Percentiles rank a stretch among this genome's conserved stretches.
Evolutionary conservation across 2,329 filamentous ascomycete species (phyloP).

Genomic region (Fusarium irregulare): DNA sequence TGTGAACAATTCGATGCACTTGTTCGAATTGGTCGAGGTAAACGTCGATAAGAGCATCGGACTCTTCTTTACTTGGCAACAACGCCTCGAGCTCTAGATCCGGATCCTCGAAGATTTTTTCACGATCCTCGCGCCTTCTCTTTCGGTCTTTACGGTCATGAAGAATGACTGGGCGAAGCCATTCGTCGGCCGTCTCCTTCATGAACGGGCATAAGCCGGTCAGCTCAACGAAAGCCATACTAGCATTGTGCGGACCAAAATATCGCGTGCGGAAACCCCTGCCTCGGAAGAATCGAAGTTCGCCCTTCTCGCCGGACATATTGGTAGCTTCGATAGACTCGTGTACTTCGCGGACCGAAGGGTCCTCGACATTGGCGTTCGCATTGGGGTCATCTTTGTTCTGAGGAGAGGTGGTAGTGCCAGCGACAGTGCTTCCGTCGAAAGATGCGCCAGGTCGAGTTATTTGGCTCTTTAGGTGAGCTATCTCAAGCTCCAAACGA

Average conservation of each 20-base stretch:
- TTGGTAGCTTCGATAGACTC: constrained; percentile 56
- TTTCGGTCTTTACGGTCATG: constrained; percentile 67
- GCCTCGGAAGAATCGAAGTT: constrained; percentile 68
- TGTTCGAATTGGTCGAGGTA: constrained; percentile 68
- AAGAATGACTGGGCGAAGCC: constrained; percentile 68
- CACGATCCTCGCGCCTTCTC: constrained; percentile 64
- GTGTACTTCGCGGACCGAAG: constrained; percentile 52
- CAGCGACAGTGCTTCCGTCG: constrained; percentile 64
- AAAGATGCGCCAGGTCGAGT: constrained; percentile 58
- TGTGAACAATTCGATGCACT: constrained; percentile 68
- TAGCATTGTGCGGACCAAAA: constrained; percentile 70
- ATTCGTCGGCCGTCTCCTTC: constrained; percentile 71
- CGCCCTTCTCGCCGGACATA: constrained; percentile 59
- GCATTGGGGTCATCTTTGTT: constrained; percentile 57
- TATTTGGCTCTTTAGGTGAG: constrained; percentile 66
- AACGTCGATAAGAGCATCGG: constrained; percentile 61
- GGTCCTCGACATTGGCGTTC: constrained; percentile 48
- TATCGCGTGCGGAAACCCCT: constrained; percentile 71
- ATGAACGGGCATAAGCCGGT: constrained; percentile 70
- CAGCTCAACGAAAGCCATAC: constrained; percentile 69
- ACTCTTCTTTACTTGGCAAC: constrained; percentile 60
- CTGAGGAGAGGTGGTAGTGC: constrained; percentile 57
- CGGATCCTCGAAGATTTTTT: constrained; percentile 60
- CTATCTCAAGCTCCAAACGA: constrained; percentile 68
- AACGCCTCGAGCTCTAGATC: constrained; percentile 64